phyloP scores from a whole-genome alignment of 768 basidiomycete genomes.

The Mycena leptocephala region DNA sequence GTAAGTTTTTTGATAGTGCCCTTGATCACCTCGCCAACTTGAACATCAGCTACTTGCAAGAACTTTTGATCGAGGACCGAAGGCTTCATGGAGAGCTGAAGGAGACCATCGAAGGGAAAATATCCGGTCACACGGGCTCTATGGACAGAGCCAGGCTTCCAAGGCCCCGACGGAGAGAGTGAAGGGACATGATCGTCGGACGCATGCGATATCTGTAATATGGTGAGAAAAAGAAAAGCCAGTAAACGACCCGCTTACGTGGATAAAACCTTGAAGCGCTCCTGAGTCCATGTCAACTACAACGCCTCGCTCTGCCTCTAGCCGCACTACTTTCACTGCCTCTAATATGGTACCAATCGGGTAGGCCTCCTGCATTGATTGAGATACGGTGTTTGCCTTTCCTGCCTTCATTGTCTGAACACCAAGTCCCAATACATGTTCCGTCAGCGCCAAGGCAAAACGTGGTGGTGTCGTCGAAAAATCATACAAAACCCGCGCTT shows the following conservation, averaged over 20 bases:
- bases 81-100: slow-evolving; percentile 90
- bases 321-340: slow-evolving; percentile 77
- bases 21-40: slow-evolving; percentile 90
- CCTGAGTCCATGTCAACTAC: slow-evolving; percentile 76
- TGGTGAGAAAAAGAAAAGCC: slow-evolving; percentile 30
- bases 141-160: slow-evolving; percentile 86
- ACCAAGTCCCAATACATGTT: slow-evolving; percentile 77
- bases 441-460: slow-evolving; percentile 85
- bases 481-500: slow-evolving; percentile 89
- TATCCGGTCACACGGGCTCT: slow-evolving; percentile 91
- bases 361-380: slow-evolving; percentile 68
- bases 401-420: slow-evolving; percentile 52
- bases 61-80: slow-evolving; percentile 91
- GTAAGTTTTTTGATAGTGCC: slow-evolving; percentile 91
- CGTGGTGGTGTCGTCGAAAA: slow-evolving; percentile 82
- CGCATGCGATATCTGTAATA: slow-evolving; percentile 88
- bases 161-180: slow-evolving; percentile 85
- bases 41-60: slow-evolving; percentile 85
- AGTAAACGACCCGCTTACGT: slow-evolving; percentile 68
- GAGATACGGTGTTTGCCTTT: slow-evolving; percentile 39
- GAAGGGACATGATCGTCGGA: slow-evolving; percentile 92
- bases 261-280: slow-evolving; percentile 82
- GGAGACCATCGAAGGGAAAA: slow-evolving; percentile 87
- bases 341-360: slow-evolving; percentile 85
- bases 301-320: slow-evolving; percentile 90